A percentile compares a stretch with the other conserved stretches of the same genome.
phyloP scores from a whole-genome alignment of 495 filamentous ascomycete genomes.

The Penicillium coprophilum region DNA sequence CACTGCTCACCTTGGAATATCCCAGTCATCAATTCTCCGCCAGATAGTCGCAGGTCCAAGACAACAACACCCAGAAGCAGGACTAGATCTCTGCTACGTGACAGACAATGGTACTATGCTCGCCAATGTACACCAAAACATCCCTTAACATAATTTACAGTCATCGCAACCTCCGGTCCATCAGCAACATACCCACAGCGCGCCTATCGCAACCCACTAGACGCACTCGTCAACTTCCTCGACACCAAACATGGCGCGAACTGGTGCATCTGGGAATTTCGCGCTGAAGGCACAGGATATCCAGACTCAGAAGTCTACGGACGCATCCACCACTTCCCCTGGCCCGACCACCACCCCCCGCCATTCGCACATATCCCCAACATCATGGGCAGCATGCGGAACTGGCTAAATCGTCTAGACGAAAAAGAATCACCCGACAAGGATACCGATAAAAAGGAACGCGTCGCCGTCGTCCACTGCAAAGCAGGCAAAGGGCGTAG shows the following conservation, averaged over 20 bases:
- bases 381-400: conserved; percentile 87
- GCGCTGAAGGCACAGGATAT: conserved; percentile 94
- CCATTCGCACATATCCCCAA: conserved; percentile 84
- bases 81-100: conserved; percentile 94
- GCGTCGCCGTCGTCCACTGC: conserved; percentile 91
- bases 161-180: conserved; percentile 80
- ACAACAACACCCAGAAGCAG: conserved; percentile 76
- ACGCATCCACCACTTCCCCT: conserved; percentile 85
- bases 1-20: conserved; percentile 4
- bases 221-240: conserved; percentile 79
- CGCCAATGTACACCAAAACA: background rate
- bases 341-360: conserved; percentile 95
- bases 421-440: conserved; percentile 10
- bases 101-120: conserved; percentile 62
- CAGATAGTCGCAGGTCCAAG: conserved; percentile 80
- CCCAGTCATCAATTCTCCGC: conserved; percentile 64
- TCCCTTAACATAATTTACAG: conserved; percentile 28
- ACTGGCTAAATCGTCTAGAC: conserved; percentile 69
- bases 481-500: conserved; percentile 95
- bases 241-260: conserved; percentile 75
- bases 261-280: conserved; percentile 97
- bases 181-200: conserved; percentile 82
- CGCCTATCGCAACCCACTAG: conserved; percentile 89
- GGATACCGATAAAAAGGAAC: conserved; percentile 29
- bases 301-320: conserved; percentile 83